phyloP scores from a whole-genome alignment of 371 early-diverging fungal species.

The Mucor lusitanicus region DNA sequence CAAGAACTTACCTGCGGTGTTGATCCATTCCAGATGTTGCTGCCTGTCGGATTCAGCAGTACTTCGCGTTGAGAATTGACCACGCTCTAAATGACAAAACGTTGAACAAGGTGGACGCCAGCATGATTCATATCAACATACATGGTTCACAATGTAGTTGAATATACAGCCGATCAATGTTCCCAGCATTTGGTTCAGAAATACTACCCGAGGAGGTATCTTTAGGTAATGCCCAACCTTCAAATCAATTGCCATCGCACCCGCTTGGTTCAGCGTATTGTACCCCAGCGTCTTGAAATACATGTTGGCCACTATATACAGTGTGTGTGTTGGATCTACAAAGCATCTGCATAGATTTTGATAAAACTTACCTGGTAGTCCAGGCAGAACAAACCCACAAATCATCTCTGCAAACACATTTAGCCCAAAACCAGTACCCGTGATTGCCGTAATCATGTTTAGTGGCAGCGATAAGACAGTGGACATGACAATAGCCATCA shows the following conservation, averaged over 20 bases:
- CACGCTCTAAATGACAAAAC: slow-evolving; percentile 23
- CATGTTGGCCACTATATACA: slow-evolving; percentile 54
- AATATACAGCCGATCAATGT: slow-evolving; percentile 58
- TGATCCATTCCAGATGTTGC: slow-evolving; percentile 57
- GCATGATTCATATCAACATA: neutral
- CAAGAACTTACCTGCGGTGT: slow-evolving; percentile 24
- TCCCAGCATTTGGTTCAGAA: slow-evolving; percentile 64
- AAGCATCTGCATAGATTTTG: neutral
- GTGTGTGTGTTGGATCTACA: too few species aligned
- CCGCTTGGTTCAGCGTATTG: slow-evolving; percentile 57
- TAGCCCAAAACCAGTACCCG: slow-evolving; percentile 40
- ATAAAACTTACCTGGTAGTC: slow-evolving; percentile 31
- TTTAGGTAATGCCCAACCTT: slow-evolving; percentile 80
- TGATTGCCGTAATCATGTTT: slow-evolving; percentile 42
- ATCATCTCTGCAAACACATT: slow-evolving; percentile 72
- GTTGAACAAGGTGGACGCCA: neutral
- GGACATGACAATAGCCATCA: slow-evolving; percentile 66
- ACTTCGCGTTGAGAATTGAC: slow-evolving; percentile 44
- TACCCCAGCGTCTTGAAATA: slow-evolving; percentile 57
- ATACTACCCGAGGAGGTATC: slow-evolving; percentile 67
- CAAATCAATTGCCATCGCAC: slow-evolving; percentile 60
- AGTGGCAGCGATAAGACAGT: slow-evolving; percentile 35
- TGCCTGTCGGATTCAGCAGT: slow-evolving; percentile 41
- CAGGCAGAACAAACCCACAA: slow-evolving; percentile 47
- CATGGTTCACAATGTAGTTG: slow-evolving; percentile 53